A percentile compares a stretch with the other conserved stretches of the same genome.
Conservation (phyloP, 441 rosid genomes). For the Syzygium syzygioides region DNA sequence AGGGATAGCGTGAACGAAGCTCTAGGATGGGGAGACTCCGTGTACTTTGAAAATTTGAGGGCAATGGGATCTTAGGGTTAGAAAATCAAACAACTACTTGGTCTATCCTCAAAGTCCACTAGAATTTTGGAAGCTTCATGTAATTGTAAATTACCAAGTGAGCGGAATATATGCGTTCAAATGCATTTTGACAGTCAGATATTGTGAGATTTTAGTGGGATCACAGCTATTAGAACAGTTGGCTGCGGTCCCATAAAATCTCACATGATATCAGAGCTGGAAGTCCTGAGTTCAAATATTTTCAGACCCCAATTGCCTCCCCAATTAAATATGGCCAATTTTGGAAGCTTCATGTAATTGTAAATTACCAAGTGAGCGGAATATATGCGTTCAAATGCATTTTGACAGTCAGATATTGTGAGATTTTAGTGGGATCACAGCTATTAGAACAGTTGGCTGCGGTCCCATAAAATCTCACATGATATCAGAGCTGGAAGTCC, state of each 20-base stretch:
- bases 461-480: too few species aligned
- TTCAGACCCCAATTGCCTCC: too few species aligned
- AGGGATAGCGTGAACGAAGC: not conserved
- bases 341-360: not conserved
- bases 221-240: too few species aligned
- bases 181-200: not conserved
- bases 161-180: accelerated
- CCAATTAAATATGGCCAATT: too few species aligned
- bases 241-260: too few species aligned
- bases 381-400: not conserved
- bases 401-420: not conserved
- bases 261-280: too few species aligned
- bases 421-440: not conserved
- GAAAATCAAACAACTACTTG: not conserved
- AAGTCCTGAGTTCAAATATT: too few species aligned
- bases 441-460: too few species aligned
- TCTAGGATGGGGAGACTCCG: not conserved
- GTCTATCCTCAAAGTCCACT: not conserved
- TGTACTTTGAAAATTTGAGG: not conserved
- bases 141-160: not conserved
- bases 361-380: not conserved
- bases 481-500: too few species aligned
- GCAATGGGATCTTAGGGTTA: not conserved
- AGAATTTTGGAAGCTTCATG: not conserved
- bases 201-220: not conserved